Base-by-base conservation (phyloP, 23 red algal genomes). In the Agarophyton chilense region DNA sequence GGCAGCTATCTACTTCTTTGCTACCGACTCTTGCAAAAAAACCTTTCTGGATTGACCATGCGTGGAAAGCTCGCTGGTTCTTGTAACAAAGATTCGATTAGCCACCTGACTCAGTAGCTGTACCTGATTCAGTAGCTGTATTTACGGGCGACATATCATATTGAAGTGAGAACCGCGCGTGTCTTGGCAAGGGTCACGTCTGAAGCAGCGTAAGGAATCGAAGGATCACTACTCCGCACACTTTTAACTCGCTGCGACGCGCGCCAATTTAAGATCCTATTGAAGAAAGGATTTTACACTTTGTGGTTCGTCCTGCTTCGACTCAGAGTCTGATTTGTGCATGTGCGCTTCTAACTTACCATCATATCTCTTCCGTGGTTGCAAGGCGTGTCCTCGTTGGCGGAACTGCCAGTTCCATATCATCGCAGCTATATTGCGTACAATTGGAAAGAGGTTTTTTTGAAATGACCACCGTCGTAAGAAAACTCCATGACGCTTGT, bases 381-480 rank as follows among this genome's bases (percentile, higher is more conserved):
- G 10, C 39, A 76, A 38, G n/a, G 63, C 82, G 52, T 72, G 74
- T 16, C 82, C 38, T 11, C 61, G 63, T 11, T 31, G 34, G 1
- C 50, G 10, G 33, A 87, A 87, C 21, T 53, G 63, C 65, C 82
- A 87, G 36, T 87, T 87, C 24, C 39, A 74, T 10, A 87, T 22
- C 42, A 74, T 24, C 33, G 82, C 61, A 28, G 65, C 64, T 0
- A 45, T 87, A 47, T 40, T n/a, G 16, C 57, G 58, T 26, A 64
- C 51, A 14, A 87, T 57, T 4, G 64, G 65, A 33, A 87, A 87
- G 6, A 87, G 43, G 14, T 71, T 40, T 21, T 38, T 43, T 24
- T 74, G 40, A 74, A 87, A 87, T 55, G 82, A 36, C 82, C 82
- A 76, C 0, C 82, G 34, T 18, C 82, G 64, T 16, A 87, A 43